phyloP scores from a whole-genome alignment of 2,329 filamentous ascomycete species.

The Paramyrothecium roridum region DNA sequence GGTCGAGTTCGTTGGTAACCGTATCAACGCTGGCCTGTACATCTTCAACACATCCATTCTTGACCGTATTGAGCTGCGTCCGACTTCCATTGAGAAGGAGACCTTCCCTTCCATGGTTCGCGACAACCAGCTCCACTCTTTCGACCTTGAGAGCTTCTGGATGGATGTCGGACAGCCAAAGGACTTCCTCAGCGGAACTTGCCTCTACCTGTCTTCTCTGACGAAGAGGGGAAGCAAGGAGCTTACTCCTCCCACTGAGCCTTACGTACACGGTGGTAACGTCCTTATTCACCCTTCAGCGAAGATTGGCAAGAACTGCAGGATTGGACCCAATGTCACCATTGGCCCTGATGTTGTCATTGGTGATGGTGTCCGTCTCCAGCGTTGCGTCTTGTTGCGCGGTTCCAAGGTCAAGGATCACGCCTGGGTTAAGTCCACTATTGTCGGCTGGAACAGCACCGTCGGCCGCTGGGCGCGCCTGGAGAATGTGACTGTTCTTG shows the following conservation, averaged over 20 bases:
- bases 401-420: constrained; percentile 97
- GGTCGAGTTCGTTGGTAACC: constrained; percentile 96
- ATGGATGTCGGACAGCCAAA: constrained; percentile 99
- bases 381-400: constrained; percentile 85
- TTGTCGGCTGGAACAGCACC: constrained; percentile 96
- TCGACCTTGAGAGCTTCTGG: constrained; percentile 97
- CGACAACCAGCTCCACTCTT: constrained; percentile 90
- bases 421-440: constrained; percentile 97
- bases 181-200: constrained; percentile 95
- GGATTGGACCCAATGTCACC: constrained; percentile 94
- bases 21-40: constrained; percentile 98
- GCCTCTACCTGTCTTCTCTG: constrained; percentile 90
- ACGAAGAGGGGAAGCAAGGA: constrained; percentile 86
- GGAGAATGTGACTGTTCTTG: constrained; percentile 97
- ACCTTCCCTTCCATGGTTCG: constrained; percentile 92
- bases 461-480: constrained; percentile 94
- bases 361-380: constrained; percentile 89
- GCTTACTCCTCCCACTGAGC: constrained; percentile 68
- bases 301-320: constrained; percentile 97
- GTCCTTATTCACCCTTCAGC: constrained; percentile 91
- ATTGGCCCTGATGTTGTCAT: constrained; percentile 91
- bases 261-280: constrained; percentile 89
- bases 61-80: constrained; percentile 88
- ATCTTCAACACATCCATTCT: constrained; percentile 93
- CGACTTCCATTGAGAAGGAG: constrained; percentile 97